phyloP scores from a whole-genome alignment of 345 rosid species.

The Litchi chinensis region DNA sequence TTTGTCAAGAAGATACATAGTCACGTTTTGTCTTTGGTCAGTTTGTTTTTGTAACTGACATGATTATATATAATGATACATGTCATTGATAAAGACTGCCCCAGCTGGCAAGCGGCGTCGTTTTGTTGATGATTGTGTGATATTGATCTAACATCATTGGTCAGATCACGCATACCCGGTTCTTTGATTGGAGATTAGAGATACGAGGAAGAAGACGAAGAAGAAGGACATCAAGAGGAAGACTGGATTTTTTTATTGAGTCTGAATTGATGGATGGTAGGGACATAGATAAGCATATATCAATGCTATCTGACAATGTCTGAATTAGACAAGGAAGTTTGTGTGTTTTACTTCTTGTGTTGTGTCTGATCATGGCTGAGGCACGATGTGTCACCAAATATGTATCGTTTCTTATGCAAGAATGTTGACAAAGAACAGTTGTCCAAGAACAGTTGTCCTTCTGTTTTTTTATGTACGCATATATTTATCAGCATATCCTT shows the following conservation, averaged over 20 bases:
- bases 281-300: not conserved
- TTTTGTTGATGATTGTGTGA: not conserved
- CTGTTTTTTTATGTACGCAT: not conserved
- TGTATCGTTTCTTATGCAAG: no score
- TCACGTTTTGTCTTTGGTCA: not conserved
- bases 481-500: no score
- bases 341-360: not conserved
- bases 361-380: not conserved
- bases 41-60: not conserved
- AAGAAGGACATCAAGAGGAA: not conserved
- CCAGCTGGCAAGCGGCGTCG: slow-evolving; percentile 17
- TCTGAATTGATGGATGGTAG: not conserved
- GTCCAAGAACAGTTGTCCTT: not conserved
- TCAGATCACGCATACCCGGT: not conserved
- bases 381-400: not conserved
- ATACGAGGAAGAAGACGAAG: slow-evolving; percentile 6
- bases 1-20: not conserved
- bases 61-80: not conserved
- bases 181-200: not conserved
- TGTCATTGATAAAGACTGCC: not conserved
- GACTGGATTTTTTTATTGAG: slow-evolving; percentile 1
- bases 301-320: not conserved
- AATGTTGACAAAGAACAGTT: not conserved
- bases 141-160: not conserved
- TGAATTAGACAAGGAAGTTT: slow-evolving; percentile 14